Base-by-base conservation (phyloP, 2,329 filamentous ascomycete genomes). In the Trichoderma sp. region DNA sequence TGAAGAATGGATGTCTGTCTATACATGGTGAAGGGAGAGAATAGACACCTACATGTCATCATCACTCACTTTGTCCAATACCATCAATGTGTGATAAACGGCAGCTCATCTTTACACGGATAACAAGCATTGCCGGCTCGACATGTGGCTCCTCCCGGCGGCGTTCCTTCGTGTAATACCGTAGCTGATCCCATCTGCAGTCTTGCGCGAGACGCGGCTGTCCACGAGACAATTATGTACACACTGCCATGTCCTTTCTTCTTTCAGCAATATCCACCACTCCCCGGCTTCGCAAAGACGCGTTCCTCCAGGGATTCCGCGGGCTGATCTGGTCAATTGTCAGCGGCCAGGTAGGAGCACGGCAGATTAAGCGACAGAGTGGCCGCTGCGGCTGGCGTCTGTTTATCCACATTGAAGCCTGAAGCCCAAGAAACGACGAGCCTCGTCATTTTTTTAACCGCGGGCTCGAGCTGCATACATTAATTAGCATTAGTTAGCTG, bases 171-270 rank as follows among this genome's bases (percentile, higher is more conserved):
- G 39, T 30, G 36, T 66, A 36, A 28, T 43, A 47, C 12, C 34
- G 30, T 67, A 61, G 70, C 56, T 58, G 70, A 68, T 53, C 64
- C 70, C 30, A 36, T 67, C 63, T 69, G 58, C 26, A 56, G 24
- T 18, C 64, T 63, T 68, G 56, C 70, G 71, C 71, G 43, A 71
- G 71, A 63, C 71, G 71, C 71, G 71, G 71, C 57, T 72, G 36
- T 72, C 43, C 32, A 28, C 56, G 43, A 68, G 56, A 57, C 64
- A 28, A 62, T 28, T 39, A 28, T 28, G 26, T 28, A 28, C 26
- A 28, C 26, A 21, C 47, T 64, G 18, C 28, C 70, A n/a, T 68
- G 32, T 57, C n/a, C 43, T 47, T 68, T 62, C 57, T 63, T 21
- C 64, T 69, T 69, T 47, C 56, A 58, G 64, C 57, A 24, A 63